These are phyloP conservation scores for Larix kaempferi DNA, from an alignment of 75 land plant species.

Conservation along the genomic window DNA sequence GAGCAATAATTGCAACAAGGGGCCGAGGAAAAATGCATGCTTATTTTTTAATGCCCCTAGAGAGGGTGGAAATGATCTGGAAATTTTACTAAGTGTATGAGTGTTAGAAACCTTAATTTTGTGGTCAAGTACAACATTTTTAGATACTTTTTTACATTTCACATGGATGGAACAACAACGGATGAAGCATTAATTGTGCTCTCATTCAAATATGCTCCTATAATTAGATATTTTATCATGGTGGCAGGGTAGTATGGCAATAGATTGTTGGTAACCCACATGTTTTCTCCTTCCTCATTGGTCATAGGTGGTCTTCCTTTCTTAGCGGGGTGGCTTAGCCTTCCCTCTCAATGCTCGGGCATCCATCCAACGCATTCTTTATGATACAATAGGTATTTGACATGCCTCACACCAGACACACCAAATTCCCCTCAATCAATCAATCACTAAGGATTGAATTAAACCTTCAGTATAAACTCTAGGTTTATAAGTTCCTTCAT, in stretches of 20 bases:
- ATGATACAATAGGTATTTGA: too few relatives aligned
- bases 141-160: slow-evolving; percentile 41
- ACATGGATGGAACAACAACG: slow-evolving; percentile 70
- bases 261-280: slow-evolving; percentile 51
- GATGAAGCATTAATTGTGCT: slow-evolving; percentile 25
- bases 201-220: slow-evolving; percentile 68
- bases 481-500: too few relatives aligned
- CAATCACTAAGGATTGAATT: too few relatives aligned
- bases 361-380: too few relatives aligned
- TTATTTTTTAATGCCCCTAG: slow-evolving; percentile 42
- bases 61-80: slow-evolving; percentile 66
- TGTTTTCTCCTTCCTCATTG: too few relatives aligned
- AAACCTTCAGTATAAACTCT: too few relatives aligned
- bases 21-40: slow-evolving; percentile 19
- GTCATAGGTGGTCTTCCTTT: too few relatives aligned
- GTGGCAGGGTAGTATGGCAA: slow-evolving; percentile 53
- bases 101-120: slow-evolving; percentile 59
- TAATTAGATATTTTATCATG: slow-evolving; percentile 47
- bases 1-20: slow-evolving; percentile 45
- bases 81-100: slow-evolving; percentile 47
- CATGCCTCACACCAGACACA: too few relatives aligned
- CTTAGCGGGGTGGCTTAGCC: too few relatives aligned
- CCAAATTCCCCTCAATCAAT: too few relatives aligned
- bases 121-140: slow-evolving; percentile 21
- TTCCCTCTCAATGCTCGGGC: too few relatives aligned